These are phyloP conservation scores for Podosphaera fusca DNA, from an alignment of 2,329 filamentous ascomycete genomes.

Conservation along the genomic window DNA sequence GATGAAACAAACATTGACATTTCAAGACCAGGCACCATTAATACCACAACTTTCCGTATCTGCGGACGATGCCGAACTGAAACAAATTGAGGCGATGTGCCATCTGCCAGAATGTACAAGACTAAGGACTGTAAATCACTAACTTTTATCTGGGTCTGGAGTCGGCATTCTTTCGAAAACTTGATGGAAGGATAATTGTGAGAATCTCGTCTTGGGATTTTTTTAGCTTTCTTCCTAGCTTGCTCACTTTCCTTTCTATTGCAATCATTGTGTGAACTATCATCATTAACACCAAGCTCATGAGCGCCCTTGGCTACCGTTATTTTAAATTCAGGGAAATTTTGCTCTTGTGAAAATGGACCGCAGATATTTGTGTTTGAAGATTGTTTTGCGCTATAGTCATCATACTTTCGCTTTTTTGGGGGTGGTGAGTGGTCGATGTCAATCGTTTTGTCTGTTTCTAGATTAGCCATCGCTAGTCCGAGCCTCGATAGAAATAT, in stretches of 20 bases:
- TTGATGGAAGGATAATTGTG: constrained; percentile 35
- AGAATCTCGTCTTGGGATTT: constrained; percentile 30
- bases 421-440: constrained; percentile 1
- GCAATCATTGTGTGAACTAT: constrained; percentile 12
- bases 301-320: constrained; percentile 9
- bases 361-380: constrained; percentile 3
- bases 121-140: constrained; percentile 39
- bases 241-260: constrained; percentile 32
- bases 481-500: no score
- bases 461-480: constrained; percentile 2
- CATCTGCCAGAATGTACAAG: constrained; percentile 44
- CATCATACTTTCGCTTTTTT: constrained; percentile 15
- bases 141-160: constrained; percentile 38
- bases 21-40: constrained; percentile 86
- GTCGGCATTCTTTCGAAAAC: constrained; percentile 28
- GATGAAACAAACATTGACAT: constrained; percentile 49
- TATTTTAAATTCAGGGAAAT: constrained; percentile 16
- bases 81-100: constrained; percentile 40
- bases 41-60: constrained; percentile 57
- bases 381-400: constrained; percentile 2
- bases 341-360: constrained; percentile 11
- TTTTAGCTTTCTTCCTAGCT: constrained; percentile 35
- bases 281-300: constrained; percentile 1
- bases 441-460: background rate
- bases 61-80: constrained; percentile 36